These are phyloP conservation scores for Colletotrichum siamense DNA, from an alignment of 2,329 filamentous ascomycete species.

Conservation along the genomic window DNA sequence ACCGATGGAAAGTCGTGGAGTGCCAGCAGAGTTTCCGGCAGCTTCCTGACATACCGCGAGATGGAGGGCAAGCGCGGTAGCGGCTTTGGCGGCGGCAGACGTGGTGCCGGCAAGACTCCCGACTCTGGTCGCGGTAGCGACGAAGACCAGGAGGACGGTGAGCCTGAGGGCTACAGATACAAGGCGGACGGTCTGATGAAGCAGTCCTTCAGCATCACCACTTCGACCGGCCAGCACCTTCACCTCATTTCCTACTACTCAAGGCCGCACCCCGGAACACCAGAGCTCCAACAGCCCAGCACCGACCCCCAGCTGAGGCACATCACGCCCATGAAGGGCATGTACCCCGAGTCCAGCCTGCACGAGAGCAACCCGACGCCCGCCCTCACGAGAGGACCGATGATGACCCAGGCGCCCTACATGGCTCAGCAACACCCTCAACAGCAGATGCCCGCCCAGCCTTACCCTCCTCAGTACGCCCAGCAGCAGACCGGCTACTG, in stretches of 20 bases:
- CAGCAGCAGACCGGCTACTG: conserved; percentile 50
- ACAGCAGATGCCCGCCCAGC: conserved; percentile 40
- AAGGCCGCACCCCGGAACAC: conserved; percentile 74
- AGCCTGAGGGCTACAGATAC: conserved; percentile 91
- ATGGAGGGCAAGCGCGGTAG: conserved; percentile 98
- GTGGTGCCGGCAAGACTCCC: conserved; percentile 75
- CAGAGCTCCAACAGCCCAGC: conserved; percentile 80
- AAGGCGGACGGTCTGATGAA: conserved; percentile 99
- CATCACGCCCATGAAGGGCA: conserved; percentile 88
- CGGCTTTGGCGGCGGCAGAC: conserved; percentile 65
- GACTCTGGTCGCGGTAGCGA: conserved; percentile 83
- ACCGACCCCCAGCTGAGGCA: conserved; percentile 80
- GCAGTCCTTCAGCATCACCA: conserved; percentile 99
- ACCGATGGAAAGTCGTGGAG: conserved; percentile 99
- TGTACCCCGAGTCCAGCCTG: conserved; percentile 96
- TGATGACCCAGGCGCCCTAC: conserved; percentile 52
- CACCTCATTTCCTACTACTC: conserved; percentile 98
- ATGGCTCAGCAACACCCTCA: conserved; percentile 32
- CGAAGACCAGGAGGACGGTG: conserved; percentile 83
- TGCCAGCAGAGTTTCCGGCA: conserved; percentile 94
- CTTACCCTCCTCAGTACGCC: conserved; percentile 45
- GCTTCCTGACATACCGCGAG: conserved; percentile 95
- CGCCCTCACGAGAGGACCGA: conserved; percentile 78
- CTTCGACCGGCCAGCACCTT: conserved; percentile 84
- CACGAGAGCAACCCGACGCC: conserved; percentile 84